Conservation (phyloP, 2,329 filamentous ascomycete species). For the Phialemonium atrogriseum region DNA sequence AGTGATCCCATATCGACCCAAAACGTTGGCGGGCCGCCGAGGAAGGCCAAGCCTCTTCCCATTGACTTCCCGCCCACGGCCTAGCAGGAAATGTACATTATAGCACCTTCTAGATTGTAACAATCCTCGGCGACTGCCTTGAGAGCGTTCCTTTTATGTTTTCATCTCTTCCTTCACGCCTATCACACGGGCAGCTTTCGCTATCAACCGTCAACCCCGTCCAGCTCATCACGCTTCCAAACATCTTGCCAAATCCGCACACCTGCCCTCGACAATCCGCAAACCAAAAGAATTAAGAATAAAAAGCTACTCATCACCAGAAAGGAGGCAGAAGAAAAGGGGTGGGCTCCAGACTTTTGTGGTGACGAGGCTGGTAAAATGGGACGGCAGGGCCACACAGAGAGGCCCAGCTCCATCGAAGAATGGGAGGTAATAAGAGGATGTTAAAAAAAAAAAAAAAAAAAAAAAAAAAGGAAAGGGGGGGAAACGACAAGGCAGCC, state of each 20-base stretch:
- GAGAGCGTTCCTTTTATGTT: background rate
- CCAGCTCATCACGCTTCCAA: background rate
- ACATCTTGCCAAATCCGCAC: too few species aligned
- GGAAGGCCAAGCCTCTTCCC: too few species aligned
- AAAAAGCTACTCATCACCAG: conserved; percentile 20
- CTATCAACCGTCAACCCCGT: conserved; percentile 1
- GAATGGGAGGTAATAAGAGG: too few species aligned
- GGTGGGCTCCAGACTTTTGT: conserved; percentile 19
- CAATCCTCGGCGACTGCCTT: too few species aligned
- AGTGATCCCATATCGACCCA: too few species aligned
- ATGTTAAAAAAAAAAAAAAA: conserved; percentile 8
- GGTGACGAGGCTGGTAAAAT: conserved; percentile 14
- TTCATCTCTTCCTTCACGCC: background rate
- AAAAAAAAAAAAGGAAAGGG: conserved; percentile 9
- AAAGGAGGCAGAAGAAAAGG: conserved; percentile 26
- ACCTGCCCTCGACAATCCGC: too few species aligned
- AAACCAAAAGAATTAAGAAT: conserved; percentile 13
- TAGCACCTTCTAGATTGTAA: too few species aligned
- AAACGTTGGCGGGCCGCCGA: too few species aligned
- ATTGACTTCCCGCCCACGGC: too few species aligned
- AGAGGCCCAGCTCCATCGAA: conserved; percentile 12
- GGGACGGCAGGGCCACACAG: conserved; percentile 7
- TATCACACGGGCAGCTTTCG: too few species aligned
- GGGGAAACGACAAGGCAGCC: conserved; percentile 4
- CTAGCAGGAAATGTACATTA: too few species aligned